Base-by-base conservation (phyloP, 306 rosid species). In the Potentilla sterilis region DNA sequence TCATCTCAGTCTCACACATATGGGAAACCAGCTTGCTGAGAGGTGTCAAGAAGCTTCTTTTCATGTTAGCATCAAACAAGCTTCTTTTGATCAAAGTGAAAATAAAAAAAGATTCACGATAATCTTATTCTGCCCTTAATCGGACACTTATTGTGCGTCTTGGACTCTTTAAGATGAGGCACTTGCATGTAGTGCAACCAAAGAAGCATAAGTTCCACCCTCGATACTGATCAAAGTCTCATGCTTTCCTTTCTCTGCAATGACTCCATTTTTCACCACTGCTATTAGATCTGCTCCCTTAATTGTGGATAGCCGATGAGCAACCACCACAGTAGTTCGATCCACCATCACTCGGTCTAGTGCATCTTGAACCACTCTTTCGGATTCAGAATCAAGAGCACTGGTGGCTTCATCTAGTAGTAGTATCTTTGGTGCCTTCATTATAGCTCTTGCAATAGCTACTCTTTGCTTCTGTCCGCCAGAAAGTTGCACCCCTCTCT, bases 401-500 rank as follows among this genome's bases (percentile, higher is more conserved):
- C 96, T 88, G 0, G 97, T 89, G 8, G 97, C 97, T 83, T 91
- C 97, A 42, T 91, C 97, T 38, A 91, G 82, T 8, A 91, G 74
- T 24, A 91, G 69, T 66, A 91, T 82, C 71, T 87, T 88, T 12
- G 97, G 97, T 65, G 85, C 80, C 85, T 86, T 88, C 51, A 89
- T 81, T 48, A 86, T 85, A 10, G 97, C 97, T 76, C 95, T 81
- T 11, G 95, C 97, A 37, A 91, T 89, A 3, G 95, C 97, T 70
- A 89, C 89, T n/a, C 97, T 75, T 49, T 91, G 97, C 79, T 91
- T 91, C 73, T 91, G 97, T 48, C 97, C 97, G 2, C 97, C 97
- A 0, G 97, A 91, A 21, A 91, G 49, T 32, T 91, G 95, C 34
- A 81, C 75, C 21, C 97, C 97, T 46, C 95, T 79, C 74, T 92